A percentile compares a stretch with the other conserved stretches of the same genome.
These are phyloP conservation scores for Leishmania gerbilli DNA, from an alignment of 208 protist genomes.

Conservation along the genomic window DNA sequence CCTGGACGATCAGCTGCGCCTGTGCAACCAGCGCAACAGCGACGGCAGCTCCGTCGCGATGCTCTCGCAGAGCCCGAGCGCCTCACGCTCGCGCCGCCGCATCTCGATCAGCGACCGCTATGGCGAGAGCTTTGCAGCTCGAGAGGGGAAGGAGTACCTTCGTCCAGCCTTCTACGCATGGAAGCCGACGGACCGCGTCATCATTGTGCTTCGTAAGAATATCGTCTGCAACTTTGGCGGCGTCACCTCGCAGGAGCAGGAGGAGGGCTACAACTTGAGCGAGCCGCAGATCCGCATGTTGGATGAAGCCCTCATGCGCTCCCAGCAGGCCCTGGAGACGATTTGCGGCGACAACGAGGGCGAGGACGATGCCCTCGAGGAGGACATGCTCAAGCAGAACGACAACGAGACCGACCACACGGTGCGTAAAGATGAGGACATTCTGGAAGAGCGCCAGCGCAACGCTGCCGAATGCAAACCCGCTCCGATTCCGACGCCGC, in stretches of 20 bases:
- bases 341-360: conserved; percentile 38
- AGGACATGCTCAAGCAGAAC: conserved; percentile 56
- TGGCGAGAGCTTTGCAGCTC: conserved; percentile 67
- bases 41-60: conserved; percentile 9
- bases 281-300: conserved; percentile 62
- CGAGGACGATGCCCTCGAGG: conserved; percentile 26
- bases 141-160: conserved; percentile 77
- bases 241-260: conserved; percentile 34
- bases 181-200: conserved; percentile 71
- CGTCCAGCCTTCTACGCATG: conserved; percentile 73
- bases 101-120: conserved; percentile 47
- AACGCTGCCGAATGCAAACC: conserved; percentile 35
- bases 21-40: conserved; percentile 50
- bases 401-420: conserved; percentile 8
- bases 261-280: conserved; percentile 57
- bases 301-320: conserved; percentile 54
- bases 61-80: neutral
- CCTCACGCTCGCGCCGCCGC: conserved; percentile 17
- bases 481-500: conserved; percentile 19
- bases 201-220: conserved; percentile 74
- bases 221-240: conserved; percentile 64
- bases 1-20: conserved; percentile 68
- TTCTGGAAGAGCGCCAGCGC: conserved; percentile 37
- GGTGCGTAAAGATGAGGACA: conserved; percentile 36
- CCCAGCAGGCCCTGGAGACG: conserved; percentile 29